Conservation (phyloP, 306 rosid genomes). For the Purshia tridentata region DNA sequence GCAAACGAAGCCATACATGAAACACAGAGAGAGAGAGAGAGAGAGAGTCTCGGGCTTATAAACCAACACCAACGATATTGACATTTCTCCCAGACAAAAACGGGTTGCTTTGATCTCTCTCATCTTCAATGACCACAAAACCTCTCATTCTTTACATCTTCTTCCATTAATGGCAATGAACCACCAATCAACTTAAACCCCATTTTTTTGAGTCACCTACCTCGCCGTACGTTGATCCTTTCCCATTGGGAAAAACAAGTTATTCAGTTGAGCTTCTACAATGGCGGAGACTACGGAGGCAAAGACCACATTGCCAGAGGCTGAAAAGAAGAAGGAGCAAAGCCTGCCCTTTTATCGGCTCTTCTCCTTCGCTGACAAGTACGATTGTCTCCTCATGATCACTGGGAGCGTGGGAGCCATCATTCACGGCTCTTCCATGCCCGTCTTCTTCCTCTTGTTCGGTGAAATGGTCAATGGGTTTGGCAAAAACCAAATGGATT, state of each 20-base stretch:
- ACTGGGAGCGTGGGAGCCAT: conserved; percentile 87
- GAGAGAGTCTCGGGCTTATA: conserved; percentile 21
- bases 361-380: conserved; percentile 88
- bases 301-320: conserved; percentile 66
- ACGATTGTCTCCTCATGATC: conserved; percentile 70
- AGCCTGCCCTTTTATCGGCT: conserved; percentile 81
- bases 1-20: conserved; percentile 2
- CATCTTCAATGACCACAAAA: conserved; percentile 39
- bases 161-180: conserved; percentile 35
- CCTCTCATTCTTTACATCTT: not conserved
- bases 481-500: conserved; percentile 83
- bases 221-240: too few species aligned
- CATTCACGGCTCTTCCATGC: conserved; percentile 97
- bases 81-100: conserved; percentile 44
- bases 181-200: conserved; percentile 23
- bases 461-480: conserved; percentile 98
- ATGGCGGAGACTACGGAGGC: conserved; percentile 26
- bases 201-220: not conserved
- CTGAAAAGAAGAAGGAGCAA: conserved; percentile 96
- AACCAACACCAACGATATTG: conserved; percentile 38
- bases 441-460: conserved; percentile 85
- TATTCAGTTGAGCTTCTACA: not conserved
- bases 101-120: conserved; percentile 22
- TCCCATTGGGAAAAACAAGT: too few species aligned
- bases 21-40: not conserved